These are phyloP conservation scores for Aspergillus bombycis DNA, from an alignment of 2,329 filamentous ascomycete genomes.

Conservation along the genomic window DNA sequence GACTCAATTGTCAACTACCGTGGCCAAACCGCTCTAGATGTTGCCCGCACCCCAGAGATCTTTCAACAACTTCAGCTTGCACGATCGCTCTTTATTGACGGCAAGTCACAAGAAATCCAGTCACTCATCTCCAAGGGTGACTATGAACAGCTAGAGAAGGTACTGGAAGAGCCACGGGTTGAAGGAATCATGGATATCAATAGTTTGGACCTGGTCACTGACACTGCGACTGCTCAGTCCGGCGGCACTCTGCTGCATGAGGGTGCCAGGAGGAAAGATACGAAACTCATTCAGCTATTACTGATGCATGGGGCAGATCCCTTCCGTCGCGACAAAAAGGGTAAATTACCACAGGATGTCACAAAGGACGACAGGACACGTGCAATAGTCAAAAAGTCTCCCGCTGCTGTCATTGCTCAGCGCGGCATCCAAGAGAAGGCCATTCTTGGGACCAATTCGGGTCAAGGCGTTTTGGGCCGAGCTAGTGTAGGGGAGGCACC, in stretches of 20 bases:
- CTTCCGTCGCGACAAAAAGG: conserved; percentile 91
- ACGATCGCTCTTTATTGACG: conserved; percentile 85
- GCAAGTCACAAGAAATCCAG: conserved; percentile 82
- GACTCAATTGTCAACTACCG: conserved; percentile 84
- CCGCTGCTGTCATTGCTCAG: conserved; percentile 90
- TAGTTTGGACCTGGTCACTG: conserved; percentile 82
- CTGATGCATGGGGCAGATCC: conserved; percentile 94
- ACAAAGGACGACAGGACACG: conserved; percentile 91
- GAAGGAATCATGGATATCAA: conserved; percentile 92
- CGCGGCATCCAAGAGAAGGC: conserved; percentile 96
- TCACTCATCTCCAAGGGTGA: conserved; percentile 71
- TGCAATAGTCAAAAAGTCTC: conserved; percentile 88
- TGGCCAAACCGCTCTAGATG: conserved; percentile 82
- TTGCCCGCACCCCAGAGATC: conserved; percentile 89
- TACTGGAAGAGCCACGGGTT: conserved; percentile 82
- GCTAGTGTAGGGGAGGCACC: conserved; percentile 51
- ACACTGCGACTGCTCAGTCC: conserved; percentile 72
- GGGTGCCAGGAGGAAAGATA: conserved; percentile 84
- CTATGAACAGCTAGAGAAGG: conserved; percentile 75
- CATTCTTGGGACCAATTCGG: conserved; percentile 74
- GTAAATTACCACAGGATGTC: conserved; percentile 92
- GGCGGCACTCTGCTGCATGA: conserved; percentile 95
- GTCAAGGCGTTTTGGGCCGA: conserved; percentile 59
- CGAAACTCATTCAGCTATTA: conserved; percentile 83
- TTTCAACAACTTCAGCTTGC: conserved; percentile 93